Evolutionary conservation across 2,329 filamentous ascomycete species (phyloP).

Genomic region (Microcyclospora pomicola): DNA sequence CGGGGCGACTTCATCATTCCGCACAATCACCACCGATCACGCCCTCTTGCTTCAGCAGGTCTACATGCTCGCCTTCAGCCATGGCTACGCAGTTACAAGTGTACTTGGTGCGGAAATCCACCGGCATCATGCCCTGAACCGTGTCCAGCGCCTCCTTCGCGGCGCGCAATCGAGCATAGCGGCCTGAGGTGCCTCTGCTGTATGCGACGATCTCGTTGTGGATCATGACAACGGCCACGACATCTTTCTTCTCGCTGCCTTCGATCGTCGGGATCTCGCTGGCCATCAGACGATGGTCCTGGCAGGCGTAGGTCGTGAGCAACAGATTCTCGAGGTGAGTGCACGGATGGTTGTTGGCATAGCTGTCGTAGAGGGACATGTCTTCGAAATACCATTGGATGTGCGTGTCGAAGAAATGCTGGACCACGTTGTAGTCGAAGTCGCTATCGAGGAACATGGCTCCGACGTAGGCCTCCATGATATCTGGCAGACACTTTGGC

Average conservation of each 20-base stretch:
- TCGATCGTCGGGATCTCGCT: conserved; percentile 38
- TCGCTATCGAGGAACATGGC: conserved; percentile 81
- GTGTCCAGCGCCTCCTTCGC: conserved; percentile 44
- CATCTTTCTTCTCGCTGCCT: conserved; percentile 27
- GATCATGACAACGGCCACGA: conserved; percentile 62
- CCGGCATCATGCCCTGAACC: conserved; percentile 37
- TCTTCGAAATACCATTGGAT: conserved; percentile 69
- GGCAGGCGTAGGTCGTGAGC: conserved; percentile 51
- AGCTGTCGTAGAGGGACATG: conserved; percentile 77
- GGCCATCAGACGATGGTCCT: conserved; percentile 42
- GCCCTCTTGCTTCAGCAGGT: too few species aligned
- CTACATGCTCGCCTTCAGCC: background rate
- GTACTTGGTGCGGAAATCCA: conserved; percentile 47
- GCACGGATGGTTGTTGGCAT: conserved; percentile 67
- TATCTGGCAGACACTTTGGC: conserved; percentile 70
- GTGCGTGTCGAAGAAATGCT: conserved; percentile 61
- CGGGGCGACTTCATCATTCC: too few species aligned
- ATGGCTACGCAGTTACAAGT: conserved; percentile 46
- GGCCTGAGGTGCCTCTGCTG: conserved; percentile 44
- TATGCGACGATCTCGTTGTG: conserved; percentile 57
- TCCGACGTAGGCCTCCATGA: conserved; percentile 78
- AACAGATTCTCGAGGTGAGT: conserved; percentile 57
- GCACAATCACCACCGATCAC: too few species aligned
- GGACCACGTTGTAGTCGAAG: conserved; percentile 62
- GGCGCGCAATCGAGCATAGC: conserved; percentile 59